Conservation (phyloP, 2,329 filamentous ascomycete species). For the Aspergillus sojae region DNA sequence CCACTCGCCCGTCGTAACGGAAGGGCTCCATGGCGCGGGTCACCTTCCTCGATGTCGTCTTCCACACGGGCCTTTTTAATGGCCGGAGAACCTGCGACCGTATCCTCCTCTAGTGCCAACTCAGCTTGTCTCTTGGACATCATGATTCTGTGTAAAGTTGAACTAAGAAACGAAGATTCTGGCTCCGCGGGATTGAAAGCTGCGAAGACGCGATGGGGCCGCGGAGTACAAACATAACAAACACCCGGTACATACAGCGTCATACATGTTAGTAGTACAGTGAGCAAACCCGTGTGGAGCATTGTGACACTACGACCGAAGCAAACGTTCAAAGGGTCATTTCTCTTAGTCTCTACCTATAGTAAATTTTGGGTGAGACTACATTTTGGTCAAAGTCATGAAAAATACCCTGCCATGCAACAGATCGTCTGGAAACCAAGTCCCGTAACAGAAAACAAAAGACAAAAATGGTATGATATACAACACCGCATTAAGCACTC, state of each 20-base stretch:
- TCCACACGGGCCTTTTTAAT: constrained; percentile 50
- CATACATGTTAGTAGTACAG: constrained; percentile 4
- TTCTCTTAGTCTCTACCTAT: constrained; percentile 21
- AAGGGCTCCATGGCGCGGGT: constrained; percentile 27
- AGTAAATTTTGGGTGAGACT: constrained; percentile 14
- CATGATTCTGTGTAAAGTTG: constrained; percentile 21
- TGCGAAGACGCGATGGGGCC: constrained; percentile 21
- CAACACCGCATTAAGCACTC: constrained; percentile 46
- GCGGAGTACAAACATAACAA: constrained; percentile 32
- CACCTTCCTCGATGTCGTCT: constrained; percentile 32
- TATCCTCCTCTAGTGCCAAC: constrained; percentile 41
- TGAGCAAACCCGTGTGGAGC: background rate
- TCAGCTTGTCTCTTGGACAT: constrained; percentile 54
- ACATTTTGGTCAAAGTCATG: constrained; percentile 21
- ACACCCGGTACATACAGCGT: constrained; percentile 19
- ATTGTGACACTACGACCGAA: background rate
- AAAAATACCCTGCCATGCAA: constrained; percentile 26
- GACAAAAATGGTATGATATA: constrained; percentile 35
- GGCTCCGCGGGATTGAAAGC: constrained; percentile 23
- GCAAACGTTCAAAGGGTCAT: constrained; percentile 13
- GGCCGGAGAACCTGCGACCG: constrained; percentile 40
- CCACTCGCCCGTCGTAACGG: constrained; percentile 30
- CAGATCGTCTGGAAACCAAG: constrained; percentile 25
- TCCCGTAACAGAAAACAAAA: constrained; percentile 33
- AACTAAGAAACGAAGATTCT: constrained; percentile 13